Conservation (phyloP, 176 grass and related monocot genomes). For the Elaeis guineensis region DNA sequence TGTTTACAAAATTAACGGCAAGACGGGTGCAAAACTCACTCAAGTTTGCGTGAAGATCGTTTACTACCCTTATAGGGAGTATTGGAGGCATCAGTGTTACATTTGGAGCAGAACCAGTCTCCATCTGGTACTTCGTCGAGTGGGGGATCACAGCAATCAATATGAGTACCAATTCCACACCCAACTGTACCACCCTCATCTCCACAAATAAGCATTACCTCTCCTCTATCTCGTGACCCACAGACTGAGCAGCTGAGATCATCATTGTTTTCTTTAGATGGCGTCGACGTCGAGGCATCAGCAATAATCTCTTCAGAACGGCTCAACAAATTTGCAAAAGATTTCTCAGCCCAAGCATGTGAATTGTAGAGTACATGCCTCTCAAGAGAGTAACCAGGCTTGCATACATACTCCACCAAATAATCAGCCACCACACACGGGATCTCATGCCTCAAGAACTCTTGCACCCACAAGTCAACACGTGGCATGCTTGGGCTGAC, state of each 20-base stretch:
- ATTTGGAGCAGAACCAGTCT: conserved; percentile 67
- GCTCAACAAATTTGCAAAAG: conserved; percentile 44
- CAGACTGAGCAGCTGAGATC: conserved; percentile 51
- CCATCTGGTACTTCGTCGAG: conserved; percentile 47
- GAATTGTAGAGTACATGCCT: conserved; percentile 66
- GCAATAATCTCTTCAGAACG: conserved; percentile 34
- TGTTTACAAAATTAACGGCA: no score
- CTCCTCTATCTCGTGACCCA: conserved; percentile 35
- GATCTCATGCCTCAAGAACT: conserved; percentile 49
- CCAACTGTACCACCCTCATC: conserved; percentile 38
- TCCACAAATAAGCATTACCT: conserved; percentile 84
- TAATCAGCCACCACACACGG: conserved; percentile 63
- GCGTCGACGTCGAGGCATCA: background rate
- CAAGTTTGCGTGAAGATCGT: conserved; percentile 17
- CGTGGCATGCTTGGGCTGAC: conserved; percentile 46
- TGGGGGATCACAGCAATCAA: conserved; percentile 71
- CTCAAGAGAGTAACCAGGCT: conserved; percentile 49
- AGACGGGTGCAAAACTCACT: background rate
- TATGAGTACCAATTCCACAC: conserved; percentile 70
- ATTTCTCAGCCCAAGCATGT: conserved; percentile 38
- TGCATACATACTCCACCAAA: conserved; percentile 71
- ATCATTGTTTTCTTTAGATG: conserved; percentile 7
- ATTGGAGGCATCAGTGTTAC: conserved; percentile 11
- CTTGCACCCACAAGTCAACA: conserved; percentile 63
- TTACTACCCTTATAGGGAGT: conserved; percentile 6